phyloP scores from a whole-genome alignment of 139 green algal species.

The Chlamydomonas urium region DNA sequence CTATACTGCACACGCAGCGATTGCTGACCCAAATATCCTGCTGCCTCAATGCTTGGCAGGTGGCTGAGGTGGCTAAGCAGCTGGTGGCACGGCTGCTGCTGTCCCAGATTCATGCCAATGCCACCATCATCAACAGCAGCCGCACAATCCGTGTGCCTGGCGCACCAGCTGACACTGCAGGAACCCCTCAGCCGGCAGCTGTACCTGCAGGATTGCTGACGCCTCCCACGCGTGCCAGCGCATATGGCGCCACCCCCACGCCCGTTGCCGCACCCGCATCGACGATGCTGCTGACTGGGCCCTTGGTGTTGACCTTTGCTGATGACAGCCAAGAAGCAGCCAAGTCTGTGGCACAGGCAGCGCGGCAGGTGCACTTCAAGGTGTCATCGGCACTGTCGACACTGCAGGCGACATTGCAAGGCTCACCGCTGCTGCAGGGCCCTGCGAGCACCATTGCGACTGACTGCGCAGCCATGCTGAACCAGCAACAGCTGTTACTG shows the following conservation, averaged over 20 bases:
- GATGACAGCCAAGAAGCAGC: background rate
- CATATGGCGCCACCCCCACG: background rate
- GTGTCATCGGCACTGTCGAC: background rate
- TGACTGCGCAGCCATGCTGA: background rate
- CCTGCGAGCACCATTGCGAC: background rate
- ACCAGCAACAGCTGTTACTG: slow-evolving; percentile 5
- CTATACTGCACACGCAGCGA: background rate
- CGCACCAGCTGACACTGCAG: background rate
- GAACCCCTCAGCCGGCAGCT: background rate
- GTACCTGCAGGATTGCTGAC: too few species aligned
- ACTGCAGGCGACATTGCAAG: background rate
- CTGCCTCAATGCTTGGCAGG: background rate
- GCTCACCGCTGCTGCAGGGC: background rate
- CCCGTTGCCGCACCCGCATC: background rate
- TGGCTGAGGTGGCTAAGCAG: background rate
- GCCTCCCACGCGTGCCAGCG: background rate
- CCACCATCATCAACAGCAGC: background rate
- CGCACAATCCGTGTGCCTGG: too few species aligned
- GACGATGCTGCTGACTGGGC: background rate
- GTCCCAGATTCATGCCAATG: background rate
- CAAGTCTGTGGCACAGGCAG: background rate
- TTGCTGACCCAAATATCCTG: background rate
- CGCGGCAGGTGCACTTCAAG: background rate
- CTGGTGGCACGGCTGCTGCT: background rate
- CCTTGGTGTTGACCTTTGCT: background rate